Evolutionary conservation across 352 stramenopile genomes (phyloP), one percentile per base, ranked within the genome.

Genomic region (Aphanomyces cochlioides): DNA sequence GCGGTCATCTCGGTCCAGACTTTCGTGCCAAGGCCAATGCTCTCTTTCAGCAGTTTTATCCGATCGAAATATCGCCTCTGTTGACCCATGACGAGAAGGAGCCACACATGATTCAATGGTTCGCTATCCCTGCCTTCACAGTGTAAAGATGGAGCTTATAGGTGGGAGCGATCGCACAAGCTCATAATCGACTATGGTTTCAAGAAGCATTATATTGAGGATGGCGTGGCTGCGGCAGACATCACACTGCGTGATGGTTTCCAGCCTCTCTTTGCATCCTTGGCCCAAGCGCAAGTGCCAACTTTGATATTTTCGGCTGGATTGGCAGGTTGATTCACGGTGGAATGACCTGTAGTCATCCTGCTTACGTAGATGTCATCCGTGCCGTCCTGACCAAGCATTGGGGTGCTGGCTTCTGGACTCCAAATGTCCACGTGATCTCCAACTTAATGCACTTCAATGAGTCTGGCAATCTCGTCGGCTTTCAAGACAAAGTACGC

Each of bases 401-500:
- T 8, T 64, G 67, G 3, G 36, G 28, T 6, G 74, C 75, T n/a
- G 1, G 68, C 15, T 54, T 69, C 38, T 66, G 72, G 47, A 80
- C 79, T 17, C 69, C 28, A 19, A 92, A 92, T 54, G 77, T 92
- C 34, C 84, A 89, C 61, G 81, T 92, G 15, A 79, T 92, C 37
- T 87, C 81, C 47, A 90, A 90, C 72, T 87, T 92, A 78, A 92
- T 92, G 84, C 66, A 75, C 10, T 90, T 90, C 58, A 73, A 87
- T 54, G 73, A 0, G 12, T 37, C 75, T 0, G 83, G 80, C 3
- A 45, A 73, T 0, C 75, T 88, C 60, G 66, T 82, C 56, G 79
- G 75, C 53, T 90, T 92, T 68, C 65, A 90, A 12, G 83, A 82
- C 19, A 78, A 73, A 53, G 77, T 82, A 75, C 36, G n/a, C 7